Evolutionary conservation across 176 grass and related monocot species (phyloP).

Genomic region (Phoenix dactylifera): DNA sequence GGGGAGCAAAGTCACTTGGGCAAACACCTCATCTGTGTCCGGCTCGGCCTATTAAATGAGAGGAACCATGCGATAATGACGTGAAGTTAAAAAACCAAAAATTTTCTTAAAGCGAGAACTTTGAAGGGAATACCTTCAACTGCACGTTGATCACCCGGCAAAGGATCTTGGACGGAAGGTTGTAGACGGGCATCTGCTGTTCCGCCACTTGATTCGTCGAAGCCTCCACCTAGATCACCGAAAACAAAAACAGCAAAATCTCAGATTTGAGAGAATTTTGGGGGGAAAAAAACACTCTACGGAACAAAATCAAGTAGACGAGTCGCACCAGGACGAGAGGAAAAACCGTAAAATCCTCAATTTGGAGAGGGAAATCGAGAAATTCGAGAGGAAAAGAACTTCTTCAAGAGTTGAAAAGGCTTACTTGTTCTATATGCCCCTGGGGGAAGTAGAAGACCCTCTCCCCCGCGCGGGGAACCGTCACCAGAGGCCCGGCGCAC

Average conservation of each 20-base stretch:
- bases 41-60: conserved; percentile 53
- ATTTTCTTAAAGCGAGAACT: neutral
- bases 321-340: too few species aligned
- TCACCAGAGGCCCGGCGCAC: conserved; percentile 86
- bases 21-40: conserved; percentile 90
- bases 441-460: conserved; percentile 93
- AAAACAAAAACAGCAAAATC: too few species aligned
- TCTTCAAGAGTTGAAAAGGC: neutral
- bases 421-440: conserved; percentile 93
- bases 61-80: neutral
- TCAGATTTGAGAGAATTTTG: neutral
- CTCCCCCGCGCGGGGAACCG: conserved; percentile 59
- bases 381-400: neutral
- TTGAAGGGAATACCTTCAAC: conserved; percentile 47
- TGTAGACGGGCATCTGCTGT: conserved; percentile 61
- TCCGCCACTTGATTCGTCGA: conserved; percentile 78
- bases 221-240: conserved; percentile 61
- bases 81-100: too few species aligned
- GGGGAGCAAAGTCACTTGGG: conserved; percentile 85
- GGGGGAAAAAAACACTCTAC: neutral
- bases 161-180: conserved; percentile 77
- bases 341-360: too few species aligned
- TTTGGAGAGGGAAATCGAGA: neutral
- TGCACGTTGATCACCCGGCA: conserved; percentile 78
- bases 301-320: too few species aligned